Conservation (phyloP, 2,329 filamentous ascomycete genomes). For the Pseudofabraea citricarpa region DNA sequence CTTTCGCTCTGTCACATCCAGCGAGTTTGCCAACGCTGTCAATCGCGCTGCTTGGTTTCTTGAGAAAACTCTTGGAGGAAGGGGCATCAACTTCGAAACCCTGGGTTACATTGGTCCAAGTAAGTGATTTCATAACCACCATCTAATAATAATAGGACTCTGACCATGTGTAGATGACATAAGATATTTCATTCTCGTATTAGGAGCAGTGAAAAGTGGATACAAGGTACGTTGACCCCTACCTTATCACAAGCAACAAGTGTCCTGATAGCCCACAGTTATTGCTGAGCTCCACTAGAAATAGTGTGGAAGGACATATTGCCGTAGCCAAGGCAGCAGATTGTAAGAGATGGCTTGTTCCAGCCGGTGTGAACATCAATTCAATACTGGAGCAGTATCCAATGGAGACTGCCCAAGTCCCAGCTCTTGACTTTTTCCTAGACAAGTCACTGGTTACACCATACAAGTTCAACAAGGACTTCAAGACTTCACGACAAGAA, state of each 20-base stretch:
- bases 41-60: conserved; percentile 14
- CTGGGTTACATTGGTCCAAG: conserved; percentile 41
- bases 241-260: not conserved
- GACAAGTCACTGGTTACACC: conserved; percentile 6
- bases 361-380: conserved; percentile 3
- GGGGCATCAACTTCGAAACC: conserved; percentile 27
- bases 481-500: conserved; percentile 27
- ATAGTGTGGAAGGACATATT: conserved; percentile 26
- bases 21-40: conserved; percentile 11
- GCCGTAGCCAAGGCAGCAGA: conserved; percentile 26
- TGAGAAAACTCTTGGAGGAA: conserved; percentile 4
- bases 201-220: conserved; percentile 27
- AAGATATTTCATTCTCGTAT: conserved; percentile 2
- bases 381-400: not conserved
- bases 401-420: conserved; percentile 10
- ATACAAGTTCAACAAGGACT: conserved; percentile 27
- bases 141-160: not conserved
- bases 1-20: conserved; percentile 6
- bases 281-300: conserved; percentile 29
- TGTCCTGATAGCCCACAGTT: conserved; percentile 18
- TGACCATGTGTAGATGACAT: conserved; percentile 3
- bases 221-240: conserved; percentile 25
- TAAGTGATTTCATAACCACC: not conserved
- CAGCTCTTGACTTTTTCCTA: conserved; percentile 23
- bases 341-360: conserved; percentile 15